Conservation (phyloP, 2,329 filamentous ascomycete species). For the Xylariales sp. region DNA sequence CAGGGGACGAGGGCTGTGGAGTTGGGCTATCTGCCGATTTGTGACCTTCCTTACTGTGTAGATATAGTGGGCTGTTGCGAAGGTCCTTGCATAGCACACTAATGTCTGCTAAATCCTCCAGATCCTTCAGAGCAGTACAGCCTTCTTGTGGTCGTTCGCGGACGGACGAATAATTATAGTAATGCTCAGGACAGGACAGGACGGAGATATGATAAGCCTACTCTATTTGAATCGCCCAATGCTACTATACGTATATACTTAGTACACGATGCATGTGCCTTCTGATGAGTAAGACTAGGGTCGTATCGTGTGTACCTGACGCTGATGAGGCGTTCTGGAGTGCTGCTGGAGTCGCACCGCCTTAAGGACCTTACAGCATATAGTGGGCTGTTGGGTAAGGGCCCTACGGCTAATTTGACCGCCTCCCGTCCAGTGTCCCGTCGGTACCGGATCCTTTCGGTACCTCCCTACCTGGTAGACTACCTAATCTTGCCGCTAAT, state of each 20-base stretch:
- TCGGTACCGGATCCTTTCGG: constrained; percentile 3
- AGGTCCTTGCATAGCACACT: constrained; percentile 5
- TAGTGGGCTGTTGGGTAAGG: constrained; percentile 1
- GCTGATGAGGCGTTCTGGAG: not conserved
- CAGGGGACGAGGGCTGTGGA: no score
- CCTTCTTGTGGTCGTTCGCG: not conserved
- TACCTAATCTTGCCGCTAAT: constrained; percentile 4
- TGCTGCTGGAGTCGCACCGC: no score
- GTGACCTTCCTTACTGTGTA: not conserved
- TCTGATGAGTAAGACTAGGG: not conserved
- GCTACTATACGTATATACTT: no score
- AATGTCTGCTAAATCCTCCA: constrained; percentile 2
- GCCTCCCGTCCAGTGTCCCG: not conserved
- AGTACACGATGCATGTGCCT: not conserved
- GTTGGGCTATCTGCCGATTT: no score
- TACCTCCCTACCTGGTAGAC: not conserved
- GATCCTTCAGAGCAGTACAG: not conserved
- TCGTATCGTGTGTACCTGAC: not conserved
- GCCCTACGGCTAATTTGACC: not conserved
- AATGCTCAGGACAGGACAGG: not conserved
- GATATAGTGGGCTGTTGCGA: not conserved
- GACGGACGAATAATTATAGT: not conserved
- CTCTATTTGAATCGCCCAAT: not conserved
- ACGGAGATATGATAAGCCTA: not conserved
- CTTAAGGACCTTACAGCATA: not conserved